phyloP scores from a whole-genome alignment of 2,329 filamentous ascomycete genomes.

The Lachnellula hyalina region DNA sequence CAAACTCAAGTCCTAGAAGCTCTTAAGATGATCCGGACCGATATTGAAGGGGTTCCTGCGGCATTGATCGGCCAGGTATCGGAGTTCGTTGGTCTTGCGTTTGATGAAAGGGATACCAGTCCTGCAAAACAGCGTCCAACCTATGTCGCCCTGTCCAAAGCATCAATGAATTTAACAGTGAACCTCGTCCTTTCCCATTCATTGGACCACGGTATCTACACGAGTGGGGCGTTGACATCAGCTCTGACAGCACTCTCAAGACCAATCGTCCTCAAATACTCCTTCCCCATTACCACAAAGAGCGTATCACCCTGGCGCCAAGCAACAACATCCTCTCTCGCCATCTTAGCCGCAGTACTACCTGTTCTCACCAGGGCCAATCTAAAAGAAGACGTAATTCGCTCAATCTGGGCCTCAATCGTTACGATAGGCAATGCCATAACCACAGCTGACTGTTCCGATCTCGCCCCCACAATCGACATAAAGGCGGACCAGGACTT shows the following conservation, averaged over 20 bases:
- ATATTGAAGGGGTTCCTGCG: conserved; percentile 58
- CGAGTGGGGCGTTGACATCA: conserved; percentile 58
- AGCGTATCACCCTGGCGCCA: conserved; percentile 71
- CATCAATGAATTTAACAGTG: conserved; percentile 67
- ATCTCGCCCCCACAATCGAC: conserved; percentile 37
- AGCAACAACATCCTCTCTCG: conserved; percentile 65
- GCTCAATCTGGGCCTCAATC: conserved; percentile 65
- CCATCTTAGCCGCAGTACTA: conserved; percentile 62
- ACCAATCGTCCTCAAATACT: conserved; percentile 76
- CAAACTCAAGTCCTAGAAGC: conserved; percentile 66
- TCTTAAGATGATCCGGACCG: conserved; percentile 61
- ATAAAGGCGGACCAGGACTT: conserved; percentile 70
- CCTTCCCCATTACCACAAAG: conserved; percentile 66
- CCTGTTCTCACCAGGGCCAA: conserved; percentile 49
- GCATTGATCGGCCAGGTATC: conserved; percentile 65
- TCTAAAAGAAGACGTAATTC: conserved; percentile 42
- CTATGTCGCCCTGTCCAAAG: conserved; percentile 85
- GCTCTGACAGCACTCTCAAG: conserved; percentile 62
- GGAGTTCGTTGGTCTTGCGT: conserved; percentile 67
- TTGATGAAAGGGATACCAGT: conserved; percentile 37
- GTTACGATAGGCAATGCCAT: conserved; percentile 64
- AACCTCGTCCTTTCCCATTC: conserved; percentile 55
- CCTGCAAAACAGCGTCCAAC: conserved; percentile 54
- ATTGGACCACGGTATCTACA: conserved; percentile 61
- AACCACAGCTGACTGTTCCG: conserved; percentile 55